Percentiles rank a stretch among this genome's conserved stretches.
phyloP scores from a whole-genome alignment of 768 basidiomycete species.

The Lentinula aciculospora region DNA sequence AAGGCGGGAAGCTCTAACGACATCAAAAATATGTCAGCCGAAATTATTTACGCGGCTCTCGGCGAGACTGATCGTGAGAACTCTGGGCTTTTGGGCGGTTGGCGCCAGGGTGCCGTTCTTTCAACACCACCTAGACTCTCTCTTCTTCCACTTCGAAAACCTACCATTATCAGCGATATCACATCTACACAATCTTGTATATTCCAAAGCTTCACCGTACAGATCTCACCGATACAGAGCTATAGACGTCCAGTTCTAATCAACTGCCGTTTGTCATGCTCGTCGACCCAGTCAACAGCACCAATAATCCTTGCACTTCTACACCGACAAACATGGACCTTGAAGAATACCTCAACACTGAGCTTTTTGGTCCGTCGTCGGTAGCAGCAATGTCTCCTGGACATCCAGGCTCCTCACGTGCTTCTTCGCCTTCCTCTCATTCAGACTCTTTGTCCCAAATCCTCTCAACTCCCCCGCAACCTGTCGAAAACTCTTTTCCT shows the following conservation, averaged over 20 bases:
- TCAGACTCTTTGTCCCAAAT: conserved; percentile 31
- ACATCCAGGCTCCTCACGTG: conserved; percentile 28
- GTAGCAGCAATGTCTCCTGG: neutral
- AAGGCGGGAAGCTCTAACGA: neutral
- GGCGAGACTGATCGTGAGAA: neutral
- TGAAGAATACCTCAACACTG: conserved; percentile 5
- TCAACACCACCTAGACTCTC: neutral
- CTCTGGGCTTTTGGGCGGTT: neutral
- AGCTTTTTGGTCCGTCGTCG: conserved; percentile 1
- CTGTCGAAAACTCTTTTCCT: conserved; percentile 29
- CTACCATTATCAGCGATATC: neutral
- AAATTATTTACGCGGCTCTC: neutral
- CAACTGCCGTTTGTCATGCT: neutral
- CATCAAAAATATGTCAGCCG: neutral
- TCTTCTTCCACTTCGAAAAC: neutral
- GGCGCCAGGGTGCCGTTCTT: neutral
- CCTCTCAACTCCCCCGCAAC: conserved; percentile 44
- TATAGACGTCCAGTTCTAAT: neutral
- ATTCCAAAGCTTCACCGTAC: neutral
- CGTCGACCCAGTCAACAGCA: neutral
- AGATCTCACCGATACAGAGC: neutral
- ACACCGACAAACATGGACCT: neutral
- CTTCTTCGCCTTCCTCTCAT: conserved; percentile 30
- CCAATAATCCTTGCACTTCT: neutral
- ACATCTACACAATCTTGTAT: neutral